Conservation (phyloP, 768 basidiomycete species). For the Russula sp. region DNA sequence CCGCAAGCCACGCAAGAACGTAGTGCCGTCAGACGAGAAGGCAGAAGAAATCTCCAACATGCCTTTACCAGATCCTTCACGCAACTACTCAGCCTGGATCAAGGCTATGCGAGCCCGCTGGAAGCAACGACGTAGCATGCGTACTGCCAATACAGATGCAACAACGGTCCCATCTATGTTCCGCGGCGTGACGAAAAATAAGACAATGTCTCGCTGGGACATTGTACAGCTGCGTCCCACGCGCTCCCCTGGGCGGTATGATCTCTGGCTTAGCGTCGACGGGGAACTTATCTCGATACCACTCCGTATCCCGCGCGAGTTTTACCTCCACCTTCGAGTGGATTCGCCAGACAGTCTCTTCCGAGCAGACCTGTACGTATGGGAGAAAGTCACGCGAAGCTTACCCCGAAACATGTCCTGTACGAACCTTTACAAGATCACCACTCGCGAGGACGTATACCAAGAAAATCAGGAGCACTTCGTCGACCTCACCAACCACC, state of each 20-base stretch:
- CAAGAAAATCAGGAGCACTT: conserved; percentile 86
- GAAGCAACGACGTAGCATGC: conserved; percentile 53
- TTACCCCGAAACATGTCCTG: conserved; percentile 76
- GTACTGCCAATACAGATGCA: conserved; percentile 32
- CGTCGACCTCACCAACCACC: conserved; percentile 86
- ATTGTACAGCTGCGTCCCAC: conserved; percentile 84
- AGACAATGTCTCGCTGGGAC: conserved; percentile 77
- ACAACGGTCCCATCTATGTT: conserved; percentile 69
- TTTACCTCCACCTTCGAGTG: conserved; percentile 86
- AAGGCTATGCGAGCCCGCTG: conserved; percentile 71
- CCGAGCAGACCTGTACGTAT: conserved; percentile 58
- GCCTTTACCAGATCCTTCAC: conserved; percentile 56
- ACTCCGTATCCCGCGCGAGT: conserved; percentile 83
- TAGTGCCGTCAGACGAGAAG: conserved; percentile 40
- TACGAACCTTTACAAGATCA: conserved; percentile 74
- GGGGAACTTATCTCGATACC: conserved; percentile 72
- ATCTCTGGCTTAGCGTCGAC: conserved; percentile 83
- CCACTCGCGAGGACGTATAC: conserved; percentile 79
- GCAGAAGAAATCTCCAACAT: conserved; percentile 23
- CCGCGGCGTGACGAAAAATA: conserved; percentile 48
- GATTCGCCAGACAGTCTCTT: conserved; percentile 63
- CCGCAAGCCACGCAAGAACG: conserved; percentile 39
- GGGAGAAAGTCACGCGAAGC: conserved; percentile 66
- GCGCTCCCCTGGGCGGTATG: conserved; percentile 72
- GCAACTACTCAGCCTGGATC: conserved; percentile 73